Percentiles rank a stretch among this genome's conserved stretches.
These are phyloP conservation scores for Colletotrichum navitas DNA, from an alignment of 2,329 filamentous ascomycete genomes.

Conservation along the genomic window DNA sequence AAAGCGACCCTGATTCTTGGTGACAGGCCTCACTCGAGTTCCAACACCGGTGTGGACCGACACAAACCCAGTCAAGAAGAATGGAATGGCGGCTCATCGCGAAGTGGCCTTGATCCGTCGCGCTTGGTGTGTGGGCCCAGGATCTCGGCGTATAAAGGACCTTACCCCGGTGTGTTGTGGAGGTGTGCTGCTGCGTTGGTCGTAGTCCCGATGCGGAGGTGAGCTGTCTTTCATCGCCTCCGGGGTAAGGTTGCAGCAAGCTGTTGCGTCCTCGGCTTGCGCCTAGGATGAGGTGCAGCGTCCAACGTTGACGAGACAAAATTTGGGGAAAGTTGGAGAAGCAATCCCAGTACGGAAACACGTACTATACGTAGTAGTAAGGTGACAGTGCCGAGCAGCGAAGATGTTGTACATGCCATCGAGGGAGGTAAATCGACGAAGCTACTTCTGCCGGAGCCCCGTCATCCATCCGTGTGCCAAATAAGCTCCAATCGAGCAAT, in stretches of 20 bases:
- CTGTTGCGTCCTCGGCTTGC: constrained; percentile 31
- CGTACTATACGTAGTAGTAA: background rate
- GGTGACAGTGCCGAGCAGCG: constrained; percentile 31
- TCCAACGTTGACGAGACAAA: constrained; percentile 20
- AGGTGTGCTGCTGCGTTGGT: constrained; percentile 6
- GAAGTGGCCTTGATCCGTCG: constrained; percentile 6
- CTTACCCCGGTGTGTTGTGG: constrained; percentile 4
- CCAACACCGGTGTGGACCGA: constrained; percentile 25
- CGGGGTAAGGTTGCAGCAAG: constrained; percentile 30
- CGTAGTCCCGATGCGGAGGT: constrained; percentile 23
- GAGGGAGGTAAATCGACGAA: constrained; percentile 24
- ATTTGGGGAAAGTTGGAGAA: constrained; percentile 43
- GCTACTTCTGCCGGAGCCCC: constrained; percentile 16
- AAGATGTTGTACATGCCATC: constrained; percentile 39
- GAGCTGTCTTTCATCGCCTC: constrained; percentile 4
- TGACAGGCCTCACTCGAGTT: constrained; percentile 16
- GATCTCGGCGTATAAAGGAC: constrained; percentile 20
- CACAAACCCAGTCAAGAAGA: constrained; percentile 21
- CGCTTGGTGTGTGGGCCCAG: constrained; percentile 20
- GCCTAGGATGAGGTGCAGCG: constrained; percentile 23
- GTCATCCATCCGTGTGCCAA: constrained; percentile 7
- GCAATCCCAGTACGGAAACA: constrained; percentile 2
- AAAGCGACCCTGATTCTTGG: constrained; percentile 19
- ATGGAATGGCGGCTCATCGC: constrained; percentile 14
- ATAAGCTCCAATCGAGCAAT: constrained; percentile 8